A percentile compares a stretch with the other conserved stretches of the same genome.
phyloP scores from a whole-genome alignment of 306 rosid genomes.

The Luffa acutangula region DNA sequence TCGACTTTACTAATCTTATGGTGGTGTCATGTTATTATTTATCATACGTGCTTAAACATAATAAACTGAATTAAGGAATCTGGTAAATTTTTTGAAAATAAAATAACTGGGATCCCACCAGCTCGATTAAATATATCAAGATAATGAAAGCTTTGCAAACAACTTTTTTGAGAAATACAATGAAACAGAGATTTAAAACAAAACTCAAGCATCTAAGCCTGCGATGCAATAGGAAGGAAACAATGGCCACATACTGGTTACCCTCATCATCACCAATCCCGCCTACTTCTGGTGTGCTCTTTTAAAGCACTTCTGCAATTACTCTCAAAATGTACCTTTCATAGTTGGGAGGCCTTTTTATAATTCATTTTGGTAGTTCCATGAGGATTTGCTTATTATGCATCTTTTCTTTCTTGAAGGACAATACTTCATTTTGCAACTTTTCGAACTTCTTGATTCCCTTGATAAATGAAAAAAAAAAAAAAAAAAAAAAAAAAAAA shows the following conservation, averaged over 20 bases:
- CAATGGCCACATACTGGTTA: neutral
- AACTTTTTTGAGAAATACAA: neutral
- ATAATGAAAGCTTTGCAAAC: neutral
- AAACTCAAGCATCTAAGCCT: neutral
- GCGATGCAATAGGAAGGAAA: neutral
- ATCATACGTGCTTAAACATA: neutral
- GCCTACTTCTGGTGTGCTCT: neutral
- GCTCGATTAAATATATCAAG: neutral
- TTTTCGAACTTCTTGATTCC: neutral
- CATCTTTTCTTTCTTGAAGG: neutral
- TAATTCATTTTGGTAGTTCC: neutral
- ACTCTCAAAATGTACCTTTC: neutral
- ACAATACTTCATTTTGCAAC: neutral
- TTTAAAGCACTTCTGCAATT: neutral
- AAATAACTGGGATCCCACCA: neutral
- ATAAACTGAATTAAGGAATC: neutral
- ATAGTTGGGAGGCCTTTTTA: neutral
- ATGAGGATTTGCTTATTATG: neutral
- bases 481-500: neutral
- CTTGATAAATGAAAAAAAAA: neutral
- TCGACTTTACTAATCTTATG: neutral
- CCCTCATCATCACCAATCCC: neutral
- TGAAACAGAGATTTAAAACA: neutral
- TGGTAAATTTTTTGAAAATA: neutral
- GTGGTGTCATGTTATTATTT: neutral